phyloP scores from a whole-genome alignment of 192 early-diverging fungal genomes.

The Dissophora globulifera region DNA sequence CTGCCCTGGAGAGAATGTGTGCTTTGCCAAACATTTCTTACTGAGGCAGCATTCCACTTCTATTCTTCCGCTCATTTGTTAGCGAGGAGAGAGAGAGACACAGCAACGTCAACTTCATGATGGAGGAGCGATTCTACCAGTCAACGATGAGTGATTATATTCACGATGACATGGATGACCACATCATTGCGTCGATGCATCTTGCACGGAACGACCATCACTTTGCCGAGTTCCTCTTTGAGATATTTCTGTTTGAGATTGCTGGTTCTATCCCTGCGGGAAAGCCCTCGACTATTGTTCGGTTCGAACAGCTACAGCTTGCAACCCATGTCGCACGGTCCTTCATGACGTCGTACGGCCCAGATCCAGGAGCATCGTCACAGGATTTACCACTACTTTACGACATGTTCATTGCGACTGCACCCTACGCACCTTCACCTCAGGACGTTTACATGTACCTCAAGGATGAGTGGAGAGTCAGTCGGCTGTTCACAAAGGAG shows the following conservation, averaged over 20 bases:
- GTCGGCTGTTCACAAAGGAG: slow-evolving; percentile 22
- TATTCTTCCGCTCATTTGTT: no score
- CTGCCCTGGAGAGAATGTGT: no score
- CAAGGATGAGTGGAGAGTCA: slow-evolving; percentile 21
- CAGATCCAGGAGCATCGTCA: not conserved
- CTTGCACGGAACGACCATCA: slow-evolving; percentile 25
- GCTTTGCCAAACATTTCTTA: no score
- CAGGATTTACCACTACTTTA: not conserved
- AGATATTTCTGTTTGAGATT: slow-evolving; percentile 39
- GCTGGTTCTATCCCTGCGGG: slow-evolving; percentile 5
- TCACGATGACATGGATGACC: not conserved
- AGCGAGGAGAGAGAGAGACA: no score
- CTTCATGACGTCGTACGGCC: slow-evolving; percentile 1
- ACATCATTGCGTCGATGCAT: slow-evolving; percentile 5
- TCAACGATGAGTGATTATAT: not conserved
- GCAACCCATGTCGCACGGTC: not conserved
- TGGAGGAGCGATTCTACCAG: not conserved
- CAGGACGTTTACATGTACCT: slow-evolving; percentile 20
- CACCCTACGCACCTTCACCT: slow-evolving; percentile 16
- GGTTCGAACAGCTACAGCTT: not conserved
- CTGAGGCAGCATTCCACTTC: no score
- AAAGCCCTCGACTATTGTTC: slow-evolving; percentile 2
- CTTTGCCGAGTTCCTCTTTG: slow-evolving; percentile 41
- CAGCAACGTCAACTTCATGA: no score
- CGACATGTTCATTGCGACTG: slow-evolving; percentile 22